A percentile compares a stretch with the other conserved stretches of the same genome.
These are phyloP conservation scores for Dryas alaskensis DNA, from an alignment of 306 rosid species.

Conservation along the genomic window DNA sequence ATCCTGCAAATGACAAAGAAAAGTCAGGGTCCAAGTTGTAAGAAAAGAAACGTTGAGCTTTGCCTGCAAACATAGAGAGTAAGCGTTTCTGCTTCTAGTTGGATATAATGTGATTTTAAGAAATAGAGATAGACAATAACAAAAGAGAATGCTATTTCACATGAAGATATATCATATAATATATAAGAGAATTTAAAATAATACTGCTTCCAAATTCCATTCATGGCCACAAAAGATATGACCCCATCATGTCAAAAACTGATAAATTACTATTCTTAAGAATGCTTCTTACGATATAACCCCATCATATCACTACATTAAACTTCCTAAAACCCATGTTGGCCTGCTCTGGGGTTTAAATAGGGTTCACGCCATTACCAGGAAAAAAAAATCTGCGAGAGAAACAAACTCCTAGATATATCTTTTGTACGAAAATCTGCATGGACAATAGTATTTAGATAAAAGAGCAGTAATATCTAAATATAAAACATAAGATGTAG, in stretches of 20 bases:
- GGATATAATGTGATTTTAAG: not conserved
- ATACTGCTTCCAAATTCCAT: not conserved
- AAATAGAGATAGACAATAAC: not conserved
- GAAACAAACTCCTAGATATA: not conserved
- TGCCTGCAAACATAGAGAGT: not conserved
- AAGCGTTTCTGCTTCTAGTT: not conserved
- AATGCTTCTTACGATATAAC: no score
- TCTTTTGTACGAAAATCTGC: not conserved
- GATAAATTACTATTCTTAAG: no score
- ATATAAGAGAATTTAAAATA: not conserved
- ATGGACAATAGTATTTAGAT: not conserved
- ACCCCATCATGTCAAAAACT: no score
- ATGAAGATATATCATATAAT: not conserved
- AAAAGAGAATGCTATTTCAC: not conserved
- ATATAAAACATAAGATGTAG: not conserved
- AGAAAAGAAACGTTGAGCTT: not conserved
- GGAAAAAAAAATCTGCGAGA: not conserved
- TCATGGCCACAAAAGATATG: not conserved
- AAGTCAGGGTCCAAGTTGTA: not conserved
- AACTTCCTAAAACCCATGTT: not conserved
- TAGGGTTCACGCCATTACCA: not conserved
- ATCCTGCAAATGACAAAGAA: constrained; percentile 51
- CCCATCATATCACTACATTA: not conserved
- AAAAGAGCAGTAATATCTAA: not conserved
- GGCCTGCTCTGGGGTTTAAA: not conserved